These are phyloP conservation scores for Cardiospermum halicacabum DNA, from an alignment of 345 rosid genomes.

Conservation along the genomic window DNA sequence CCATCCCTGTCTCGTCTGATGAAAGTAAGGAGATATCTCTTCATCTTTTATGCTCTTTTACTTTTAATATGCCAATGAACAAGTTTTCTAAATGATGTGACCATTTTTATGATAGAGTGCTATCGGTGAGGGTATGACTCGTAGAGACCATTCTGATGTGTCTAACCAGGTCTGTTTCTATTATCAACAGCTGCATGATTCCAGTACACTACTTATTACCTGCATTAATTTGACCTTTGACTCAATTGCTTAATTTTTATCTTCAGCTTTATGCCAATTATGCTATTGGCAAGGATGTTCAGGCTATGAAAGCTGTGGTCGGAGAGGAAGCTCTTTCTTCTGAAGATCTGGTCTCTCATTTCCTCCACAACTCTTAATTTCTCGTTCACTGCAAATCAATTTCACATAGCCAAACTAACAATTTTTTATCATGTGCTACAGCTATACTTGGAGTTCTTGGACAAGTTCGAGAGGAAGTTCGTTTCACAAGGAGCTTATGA, in stretches of 20 bases:
- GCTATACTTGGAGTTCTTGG: constrained; percentile 91
- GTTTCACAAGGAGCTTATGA: constrained; percentile 95
- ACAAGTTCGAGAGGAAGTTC: constrained; percentile 92
- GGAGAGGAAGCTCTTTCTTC: constrained; percentile 99
- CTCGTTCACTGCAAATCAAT: background rate
- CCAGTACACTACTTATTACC: background rate
- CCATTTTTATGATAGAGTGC: constrained; percentile 61
- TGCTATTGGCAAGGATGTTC: constrained; percentile 95
- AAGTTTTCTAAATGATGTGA: constrained; percentile 1
- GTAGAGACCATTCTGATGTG: constrained; percentile 85
- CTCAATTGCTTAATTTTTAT: background rate
- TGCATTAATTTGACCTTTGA: background rate
- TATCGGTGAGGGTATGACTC: constrained; percentile 98
- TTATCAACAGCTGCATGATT: background rate
- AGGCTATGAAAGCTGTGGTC: constrained; percentile 99
- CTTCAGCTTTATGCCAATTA: constrained; percentile 89
- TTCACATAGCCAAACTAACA: constrained; percentile 10
- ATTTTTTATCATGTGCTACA: constrained; percentile 32
- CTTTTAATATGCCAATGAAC: background rate
- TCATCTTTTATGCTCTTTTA: background rate
- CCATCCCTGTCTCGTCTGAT: constrained; percentile 94
- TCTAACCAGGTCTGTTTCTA: constrained; percentile 70
- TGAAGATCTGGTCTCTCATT: constrained; percentile 73
- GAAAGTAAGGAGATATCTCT: constrained; percentile 52
- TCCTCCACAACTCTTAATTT: constrained; percentile 8